Percentiles rank a stretch among this genome's conserved stretches.
These are phyloP conservation scores for Clarireedia monteithiana DNA, from an alignment of 2,329 filamentous ascomycete species.

Conservation along the genomic window DNA sequence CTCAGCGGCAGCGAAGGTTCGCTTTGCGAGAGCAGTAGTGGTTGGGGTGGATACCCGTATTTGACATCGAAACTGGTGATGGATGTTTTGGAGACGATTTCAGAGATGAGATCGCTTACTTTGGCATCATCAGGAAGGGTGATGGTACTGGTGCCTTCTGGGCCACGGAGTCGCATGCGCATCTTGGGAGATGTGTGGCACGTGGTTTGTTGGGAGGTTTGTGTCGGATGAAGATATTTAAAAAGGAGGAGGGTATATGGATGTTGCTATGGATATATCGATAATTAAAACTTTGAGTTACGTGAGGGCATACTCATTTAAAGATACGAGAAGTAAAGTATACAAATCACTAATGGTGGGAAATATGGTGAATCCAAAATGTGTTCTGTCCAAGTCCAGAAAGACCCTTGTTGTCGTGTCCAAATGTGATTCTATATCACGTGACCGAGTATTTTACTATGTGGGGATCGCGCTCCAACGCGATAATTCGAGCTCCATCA, in stretches of 20 bases:
- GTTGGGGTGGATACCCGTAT: constrained; percentile 73
- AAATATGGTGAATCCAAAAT: too few relatives aligned
- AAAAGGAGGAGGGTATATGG: too few relatives aligned
- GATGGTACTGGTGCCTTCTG: constrained; percentile 63
- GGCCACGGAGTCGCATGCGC: constrained; percentile 68
- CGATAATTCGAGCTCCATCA: constrained; percentile 7
- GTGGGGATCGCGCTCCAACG: constrained; percentile 6
- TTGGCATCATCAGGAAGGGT: constrained; percentile 61
- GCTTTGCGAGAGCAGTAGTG: constrained; percentile 52
- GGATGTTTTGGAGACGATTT: constrained; percentile 56
- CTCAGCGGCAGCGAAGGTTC: constrained; percentile 37
- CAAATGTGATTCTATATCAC: background rate
- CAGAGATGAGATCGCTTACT: constrained; percentile 50
- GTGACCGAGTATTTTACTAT: background rate
- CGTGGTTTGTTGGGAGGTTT: background rate
- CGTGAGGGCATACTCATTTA: too few relatives aligned
- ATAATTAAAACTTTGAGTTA: background rate
- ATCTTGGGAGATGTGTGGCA: constrained; percentile 37
- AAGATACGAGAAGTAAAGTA: too few relatives aligned
- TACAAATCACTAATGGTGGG: too few relatives aligned
- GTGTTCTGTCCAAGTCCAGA: too few relatives aligned
- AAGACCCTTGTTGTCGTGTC: too few relatives aligned
- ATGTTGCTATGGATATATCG: background rate
- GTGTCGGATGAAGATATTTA: too few relatives aligned
- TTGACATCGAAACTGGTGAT: constrained; percentile 67